A percentile compares a stretch with the other conserved stretches of the same genome.
phyloP scores from a whole-genome alignment of 176 grass and related monocot genomes.

The Cocos nucifera region DNA sequence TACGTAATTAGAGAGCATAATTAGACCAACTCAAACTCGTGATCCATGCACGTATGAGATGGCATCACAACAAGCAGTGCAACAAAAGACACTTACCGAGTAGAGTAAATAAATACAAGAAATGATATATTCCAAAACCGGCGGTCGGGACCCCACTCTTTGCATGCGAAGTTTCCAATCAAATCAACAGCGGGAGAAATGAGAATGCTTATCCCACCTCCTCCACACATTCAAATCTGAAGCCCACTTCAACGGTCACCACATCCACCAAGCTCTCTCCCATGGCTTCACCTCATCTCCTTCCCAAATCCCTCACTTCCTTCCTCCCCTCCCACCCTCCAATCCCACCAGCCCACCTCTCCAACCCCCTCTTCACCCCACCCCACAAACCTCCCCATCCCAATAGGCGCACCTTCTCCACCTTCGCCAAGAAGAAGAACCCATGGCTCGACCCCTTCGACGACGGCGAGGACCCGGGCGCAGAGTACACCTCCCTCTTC shows the following conservation, averaged over 20 bases:
- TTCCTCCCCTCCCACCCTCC: constrained; percentile 25
- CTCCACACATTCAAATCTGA: constrained; percentile 31
- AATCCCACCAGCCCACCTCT: constrained; percentile 15
- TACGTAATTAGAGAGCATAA: no score
- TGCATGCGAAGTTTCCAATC: background rate
- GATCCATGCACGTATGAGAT: no score
- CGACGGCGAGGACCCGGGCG: constrained; percentile 49
- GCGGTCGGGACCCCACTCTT: no score
- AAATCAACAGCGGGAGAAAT: background rate
- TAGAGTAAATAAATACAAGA: no score
- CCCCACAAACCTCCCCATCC: background rate
- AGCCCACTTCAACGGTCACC: background rate
- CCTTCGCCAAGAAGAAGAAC: constrained; percentile 63
- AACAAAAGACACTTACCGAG: no score
- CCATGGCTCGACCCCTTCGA: constrained; percentile 95
- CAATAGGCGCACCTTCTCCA: background rate
- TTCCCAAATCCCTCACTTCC: constrained; percentile 19
- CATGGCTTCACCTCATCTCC: constrained; percentile 27
- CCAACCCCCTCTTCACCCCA: constrained; percentile 12
- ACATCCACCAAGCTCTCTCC: background rate
- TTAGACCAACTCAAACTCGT: no score
- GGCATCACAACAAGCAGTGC: no score
- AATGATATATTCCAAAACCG: no score
- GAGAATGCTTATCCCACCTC: constrained; percentile 11
- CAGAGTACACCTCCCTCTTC: constrained; percentile 58